phyloP scores from a whole-genome alignment of 306 rosid species.

The Canavalia ensiformis region DNA sequence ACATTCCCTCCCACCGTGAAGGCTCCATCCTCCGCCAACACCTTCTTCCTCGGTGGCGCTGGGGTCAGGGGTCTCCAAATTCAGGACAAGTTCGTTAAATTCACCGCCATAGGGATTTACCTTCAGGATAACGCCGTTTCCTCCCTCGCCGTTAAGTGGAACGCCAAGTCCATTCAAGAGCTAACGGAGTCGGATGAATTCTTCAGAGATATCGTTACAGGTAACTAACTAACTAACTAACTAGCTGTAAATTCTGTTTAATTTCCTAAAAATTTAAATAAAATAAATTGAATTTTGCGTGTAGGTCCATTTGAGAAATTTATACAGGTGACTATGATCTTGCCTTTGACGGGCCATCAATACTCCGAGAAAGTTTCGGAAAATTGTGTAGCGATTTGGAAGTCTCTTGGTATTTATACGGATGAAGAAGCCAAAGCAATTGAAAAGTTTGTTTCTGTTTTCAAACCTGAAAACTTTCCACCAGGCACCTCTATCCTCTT shows the following conservation, averaged over 20 bases:
- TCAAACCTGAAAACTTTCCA: constrained; percentile 71
- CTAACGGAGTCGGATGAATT: constrained; percentile 68
- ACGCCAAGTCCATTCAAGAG: constrained; percentile 57
- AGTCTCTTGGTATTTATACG: constrained; percentile 70
- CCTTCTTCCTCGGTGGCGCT: constrained; percentile 59
- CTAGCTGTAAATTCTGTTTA: no score
- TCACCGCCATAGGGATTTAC: constrained; percentile 86
- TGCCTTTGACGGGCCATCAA: constrained; percentile 78
- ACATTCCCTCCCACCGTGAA: constrained; percentile 40
- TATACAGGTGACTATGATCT: constrained; percentile 65
- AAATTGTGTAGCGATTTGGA: constrained; percentile 77
- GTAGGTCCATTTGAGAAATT: constrained; percentile 60
- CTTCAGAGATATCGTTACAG: constrained; percentile 77
- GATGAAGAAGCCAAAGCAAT: constrained; percentile 81
- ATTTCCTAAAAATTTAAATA: no score
- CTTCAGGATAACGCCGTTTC: constrained; percentile 65
- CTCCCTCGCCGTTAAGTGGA: constrained; percentile 75
- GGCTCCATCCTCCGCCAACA: constrained; percentile 36
- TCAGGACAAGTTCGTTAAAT: constrained; percentile 71
- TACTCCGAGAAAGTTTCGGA: constrained; percentile 80
- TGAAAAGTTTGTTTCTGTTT: constrained; percentile 62
- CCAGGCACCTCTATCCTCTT: constrained; percentile 82
- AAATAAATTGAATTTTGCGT: no score
- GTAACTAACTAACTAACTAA: constrained; percentile 34
- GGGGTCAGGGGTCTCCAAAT: constrained; percentile 80